phyloP scores from a whole-genome alignment of 2,329 filamentous ascomycete species.

The Endocalyx cinctus region DNA sequence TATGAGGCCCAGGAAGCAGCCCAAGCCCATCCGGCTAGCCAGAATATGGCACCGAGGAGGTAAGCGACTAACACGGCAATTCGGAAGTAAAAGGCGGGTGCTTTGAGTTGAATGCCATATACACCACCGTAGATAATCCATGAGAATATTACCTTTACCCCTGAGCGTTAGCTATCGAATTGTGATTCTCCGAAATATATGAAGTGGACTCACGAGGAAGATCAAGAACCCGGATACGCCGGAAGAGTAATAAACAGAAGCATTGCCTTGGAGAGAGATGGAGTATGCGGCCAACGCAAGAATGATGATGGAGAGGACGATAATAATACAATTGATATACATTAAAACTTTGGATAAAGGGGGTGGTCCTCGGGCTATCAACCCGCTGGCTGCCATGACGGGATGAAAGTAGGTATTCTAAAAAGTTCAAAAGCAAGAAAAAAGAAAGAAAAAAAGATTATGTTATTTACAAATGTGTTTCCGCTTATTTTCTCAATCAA shows the following conservation, averaged over 20 bases:
- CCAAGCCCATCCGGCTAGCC: conserved; percentile 40
- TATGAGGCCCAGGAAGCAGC: conserved; percentile 30
- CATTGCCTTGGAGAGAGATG: conserved; percentile 28
- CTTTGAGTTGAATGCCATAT: conserved; percentile 31
- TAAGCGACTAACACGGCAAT: conserved; percentile 32
- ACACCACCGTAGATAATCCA: conserved; percentile 36
- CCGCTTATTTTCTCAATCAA: no score
- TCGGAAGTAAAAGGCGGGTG: conserved; percentile 34
- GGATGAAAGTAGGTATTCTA: no score
- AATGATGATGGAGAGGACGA: conserved; percentile 35
- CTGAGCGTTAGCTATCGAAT: conserved; percentile 1
- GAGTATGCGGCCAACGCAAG: conserved; percentile 37
- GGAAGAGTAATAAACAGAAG: conserved; percentile 19
- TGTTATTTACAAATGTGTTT: no score
- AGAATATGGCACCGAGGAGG: conserved; percentile 36
- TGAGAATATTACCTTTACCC: conserved; percentile 34
- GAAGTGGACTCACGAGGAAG: conserved; percentile 37
- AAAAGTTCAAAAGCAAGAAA: no score
- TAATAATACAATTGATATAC: conserved; percentile 32
- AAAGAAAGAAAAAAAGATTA: no score
- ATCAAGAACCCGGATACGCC: conserved; percentile 39
- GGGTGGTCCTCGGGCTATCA: conserved; percentile 34
- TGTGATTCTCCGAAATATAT: background rate
- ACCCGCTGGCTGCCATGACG: background rate
- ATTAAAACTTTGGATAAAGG: conserved; percentile 31